Conservation (phyloP, 257 asterid genomes). For the Gentiana straminea region DNA sequence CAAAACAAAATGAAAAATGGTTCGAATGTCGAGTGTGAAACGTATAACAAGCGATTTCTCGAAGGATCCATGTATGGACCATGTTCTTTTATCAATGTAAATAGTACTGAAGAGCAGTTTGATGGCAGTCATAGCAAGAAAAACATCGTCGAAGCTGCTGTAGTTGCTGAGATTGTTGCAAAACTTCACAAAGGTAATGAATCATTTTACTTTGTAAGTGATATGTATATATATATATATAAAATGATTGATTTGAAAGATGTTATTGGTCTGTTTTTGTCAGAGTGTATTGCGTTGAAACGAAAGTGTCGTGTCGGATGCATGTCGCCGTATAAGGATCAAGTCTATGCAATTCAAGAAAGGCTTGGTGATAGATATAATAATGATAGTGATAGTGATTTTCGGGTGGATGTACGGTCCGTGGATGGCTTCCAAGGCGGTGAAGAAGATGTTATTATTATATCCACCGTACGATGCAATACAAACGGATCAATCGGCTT, state of each 20-base stretch:
- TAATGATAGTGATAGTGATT: constrained; percentile 30
- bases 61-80: constrained; percentile 40
- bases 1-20: constrained; percentile 38
- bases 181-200: constrained; percentile 37
- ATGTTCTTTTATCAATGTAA: constrained; percentile 57
- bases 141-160: constrained; percentile 48
- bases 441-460: constrained; percentile 63
- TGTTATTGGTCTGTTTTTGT: too few relatives aligned
- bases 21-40: constrained; percentile 27
- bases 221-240: background rate
- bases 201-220: background rate
- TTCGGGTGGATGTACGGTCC: constrained; percentile 55
- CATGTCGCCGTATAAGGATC: constrained; percentile 78
- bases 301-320: constrained; percentile 55
- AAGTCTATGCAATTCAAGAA: constrained; percentile 51
- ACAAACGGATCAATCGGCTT: constrained; percentile 61
- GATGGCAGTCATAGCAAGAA: constrained; percentile 27
- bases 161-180: constrained; percentile 47
- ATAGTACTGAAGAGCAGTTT: constrained; percentile 39
- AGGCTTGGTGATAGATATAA: constrained; percentile 43
- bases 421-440: constrained; percentile 93
- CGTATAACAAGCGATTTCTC: constrained; percentile 29
- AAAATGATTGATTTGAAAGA: too few relatives aligned
- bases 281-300: constrained; percentile 31
- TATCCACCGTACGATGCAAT: constrained; percentile 67